These are phyloP conservation scores for Blastobotrys arbuscula DNA, from an alignment of 1,139 yeast species.

Conservation along the genomic window DNA sequence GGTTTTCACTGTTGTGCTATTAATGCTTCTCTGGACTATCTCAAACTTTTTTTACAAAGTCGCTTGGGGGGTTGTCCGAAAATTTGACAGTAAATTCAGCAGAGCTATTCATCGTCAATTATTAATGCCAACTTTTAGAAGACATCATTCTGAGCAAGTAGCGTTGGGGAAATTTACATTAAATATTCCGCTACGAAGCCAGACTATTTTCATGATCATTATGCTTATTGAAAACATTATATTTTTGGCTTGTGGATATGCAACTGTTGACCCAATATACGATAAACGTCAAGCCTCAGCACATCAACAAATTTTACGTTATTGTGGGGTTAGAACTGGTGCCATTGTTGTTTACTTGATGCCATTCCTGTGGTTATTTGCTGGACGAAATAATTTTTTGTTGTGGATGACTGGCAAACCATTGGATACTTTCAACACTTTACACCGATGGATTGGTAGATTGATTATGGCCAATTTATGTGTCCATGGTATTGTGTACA, in stretches of 20 bases:
- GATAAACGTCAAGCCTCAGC: slow-evolving; percentile 2
- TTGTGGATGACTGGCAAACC: slow-evolving; percentile 57
- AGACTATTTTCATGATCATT: slow-evolving; percentile 43
- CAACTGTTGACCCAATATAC: slow-evolving; percentile 27
- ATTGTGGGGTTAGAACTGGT: slow-evolving; percentile 55
- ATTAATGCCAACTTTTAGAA: slow-evolving; percentile 15
- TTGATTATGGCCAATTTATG: slow-evolving; percentile 39
- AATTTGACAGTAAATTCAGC: slow-evolving; percentile 14
- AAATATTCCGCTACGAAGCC: slow-evolving; percentile 58
- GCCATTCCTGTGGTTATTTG: slow-evolving; percentile 51
- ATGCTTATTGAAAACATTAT: slow-evolving; percentile 42
- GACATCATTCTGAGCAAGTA: slow-evolving; percentile 8
- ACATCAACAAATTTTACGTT: slow-evolving; percentile 15
- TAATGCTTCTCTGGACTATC: slow-evolving; percentile 10
- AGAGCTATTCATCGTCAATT: slow-evolving; percentile 12
- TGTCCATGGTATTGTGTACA: slow-evolving; percentile 5
- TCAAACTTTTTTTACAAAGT: slow-evolving; percentile 12
- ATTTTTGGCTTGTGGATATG: slow-evolving; percentile 38
- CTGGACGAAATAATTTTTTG: slow-evolving; percentile 58
- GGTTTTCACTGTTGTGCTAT: not conserved
- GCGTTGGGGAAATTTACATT: slow-evolving; percentile 21
- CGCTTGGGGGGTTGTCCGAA: slow-evolving; percentile 11
- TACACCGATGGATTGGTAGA: slow-evolving; percentile 59
- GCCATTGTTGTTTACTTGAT: slow-evolving; percentile 44
- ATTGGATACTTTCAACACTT: slow-evolving; percentile 51